Base-by-base conservation (phyloP, 495 filamentous ascomycete species). In the Platismatia glauca region DNA sequence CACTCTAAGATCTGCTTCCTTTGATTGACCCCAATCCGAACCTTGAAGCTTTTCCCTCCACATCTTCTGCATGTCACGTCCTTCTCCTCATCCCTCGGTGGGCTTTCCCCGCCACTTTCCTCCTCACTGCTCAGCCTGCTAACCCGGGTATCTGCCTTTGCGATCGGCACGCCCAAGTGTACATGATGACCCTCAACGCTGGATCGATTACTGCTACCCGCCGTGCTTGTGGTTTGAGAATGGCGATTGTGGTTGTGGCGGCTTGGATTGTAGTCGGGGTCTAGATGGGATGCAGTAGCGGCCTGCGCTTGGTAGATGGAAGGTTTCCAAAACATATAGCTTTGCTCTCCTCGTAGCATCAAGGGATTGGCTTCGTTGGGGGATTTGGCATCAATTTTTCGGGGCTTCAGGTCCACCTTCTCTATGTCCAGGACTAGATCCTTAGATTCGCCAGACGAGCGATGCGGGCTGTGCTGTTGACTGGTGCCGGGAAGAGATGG, bases 1-100 rank as follows among this genome's bases (percentile, higher is more conserved):
- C 83, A 86, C 35, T 81, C 78, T 68, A 86, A 67, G 38, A 71
- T 75, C 71, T 78, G 77, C 64, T 76, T 76, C 57, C 79, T 77
- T 59, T 24, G 18, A 27, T 70, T 73, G 35, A 75, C 71, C 12
- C 66, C 74, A 56, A 76, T 76, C 55, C 72, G 79, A 31, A 78
- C 80, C 41, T 76, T 79, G 65, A 86, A 86, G 62, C 75, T 82
- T 24, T 68, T 75, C 2, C 79, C 76, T 7, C 72, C 71, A 69
- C 83, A 86, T 52, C 74, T 71, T 15, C 74, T 71, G 62, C 83
- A 85, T 31, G 67, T 73, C 15, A 81, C 74, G 59, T 81, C 58
- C 44, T 48, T 60, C 33, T 27, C 63, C 44, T 58, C 41, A 15
- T 38, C 35, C 18, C 50, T 58, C 41, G 22, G 38, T 27, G 24